phyloP scores from a whole-genome alignment of 768 basidiomycete species.

The Pholiota molesta region DNA sequence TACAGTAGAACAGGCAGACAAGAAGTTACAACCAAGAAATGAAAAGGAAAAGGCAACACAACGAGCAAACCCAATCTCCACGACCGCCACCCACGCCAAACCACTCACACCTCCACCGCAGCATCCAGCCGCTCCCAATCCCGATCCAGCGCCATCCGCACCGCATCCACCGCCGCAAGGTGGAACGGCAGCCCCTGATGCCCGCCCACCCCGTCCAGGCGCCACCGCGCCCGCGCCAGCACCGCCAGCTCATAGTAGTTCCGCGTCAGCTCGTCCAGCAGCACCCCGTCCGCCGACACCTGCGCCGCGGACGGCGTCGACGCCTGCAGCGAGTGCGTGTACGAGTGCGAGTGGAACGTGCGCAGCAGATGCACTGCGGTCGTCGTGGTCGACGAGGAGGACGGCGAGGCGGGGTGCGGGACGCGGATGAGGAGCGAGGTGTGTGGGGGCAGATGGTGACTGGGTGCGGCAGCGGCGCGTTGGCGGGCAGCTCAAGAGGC shows the following conservation, averaged over 20 bases:
- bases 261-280: slow-evolving; percentile 59
- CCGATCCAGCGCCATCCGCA: slow-evolving; percentile 47
- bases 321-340: slow-evolving; percentile 34
- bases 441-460: slow-evolving; percentile 54
- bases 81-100: not conserved
- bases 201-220: slow-evolving; percentile 38
- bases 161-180: slow-evolving; percentile 69
- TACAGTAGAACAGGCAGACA: no score
- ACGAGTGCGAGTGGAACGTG: slow-evolving; percentile 39
- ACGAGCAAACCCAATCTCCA: no score
- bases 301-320: slow-evolving; percentile 19
- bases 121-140: slow-evolving; percentile 31
- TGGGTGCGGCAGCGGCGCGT: slow-evolving; percentile 30
- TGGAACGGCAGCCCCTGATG: slow-evolving; percentile 71
- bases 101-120: slow-evolving; percentile 4
- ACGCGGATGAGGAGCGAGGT: slow-evolving; percentile 63
- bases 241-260: slow-evolving; percentile 75
- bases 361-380: slow-evolving; percentile 67
- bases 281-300: slow-evolving; percentile 27
- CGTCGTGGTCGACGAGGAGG: slow-evolving; percentile 37
- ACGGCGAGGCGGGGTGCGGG: slow-evolving; percentile 37
- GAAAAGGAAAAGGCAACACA: no score
- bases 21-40: no score
- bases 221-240: slow-evolving; percentile 54
- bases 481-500: slow-evolving; percentile 9